Conservation (phyloP, 2,329 filamentous ascomycete species). For the Exserohilum rostratum region DNA sequence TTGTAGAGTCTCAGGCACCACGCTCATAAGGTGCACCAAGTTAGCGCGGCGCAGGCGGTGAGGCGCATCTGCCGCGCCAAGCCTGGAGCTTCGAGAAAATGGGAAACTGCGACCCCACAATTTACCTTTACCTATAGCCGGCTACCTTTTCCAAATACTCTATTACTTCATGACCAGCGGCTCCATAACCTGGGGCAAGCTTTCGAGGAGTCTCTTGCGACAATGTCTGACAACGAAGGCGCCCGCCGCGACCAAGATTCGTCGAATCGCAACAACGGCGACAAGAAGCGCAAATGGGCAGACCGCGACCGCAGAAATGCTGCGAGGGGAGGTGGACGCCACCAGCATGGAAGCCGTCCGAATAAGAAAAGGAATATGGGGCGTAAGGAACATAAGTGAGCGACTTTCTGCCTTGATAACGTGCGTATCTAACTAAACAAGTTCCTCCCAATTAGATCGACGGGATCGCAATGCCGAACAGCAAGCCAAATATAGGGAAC, state of each 20-base stretch:
- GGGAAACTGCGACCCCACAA: conserved; percentile 21
- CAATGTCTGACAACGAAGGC: conserved; percentile 33
- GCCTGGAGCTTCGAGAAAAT: conserved; percentile 28
- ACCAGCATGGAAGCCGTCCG: conserved; percentile 49
- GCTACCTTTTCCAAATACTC: conserved; percentile 4
- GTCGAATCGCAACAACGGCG: conserved; percentile 33
- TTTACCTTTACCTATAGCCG: conserved; percentile 10
- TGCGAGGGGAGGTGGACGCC: conserved; percentile 39
- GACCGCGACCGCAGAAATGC: conserved; percentile 32
- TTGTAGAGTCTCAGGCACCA: conserved; percentile 7
- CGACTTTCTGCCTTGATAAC: conserved; percentile 3
- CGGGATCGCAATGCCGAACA: conserved; percentile 52
- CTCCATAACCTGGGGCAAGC: conserved; percentile 29
- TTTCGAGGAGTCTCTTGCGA: conserved; percentile 23
- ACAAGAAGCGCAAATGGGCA: conserved; percentile 43
- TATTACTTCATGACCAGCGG: conserved; percentile 31
- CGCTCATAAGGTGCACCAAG: conserved; percentile 1
- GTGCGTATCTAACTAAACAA: conserved; percentile 52
- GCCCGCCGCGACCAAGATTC: conserved; percentile 29
- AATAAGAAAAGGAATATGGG: conserved; percentile 72
- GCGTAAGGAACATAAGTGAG: conserved; percentile 68
- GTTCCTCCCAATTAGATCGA: conserved; percentile 54
- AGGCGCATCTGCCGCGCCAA: conserved; percentile 32
- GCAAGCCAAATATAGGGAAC: conserved; percentile 48
- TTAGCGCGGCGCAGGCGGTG: conserved; percentile 30